Percentiles rank a stretch among this genome's conserved stretches.
Conservation (phyloP, 2,329 filamentous ascomycete genomes). For the Capronia epimyces region DNA sequence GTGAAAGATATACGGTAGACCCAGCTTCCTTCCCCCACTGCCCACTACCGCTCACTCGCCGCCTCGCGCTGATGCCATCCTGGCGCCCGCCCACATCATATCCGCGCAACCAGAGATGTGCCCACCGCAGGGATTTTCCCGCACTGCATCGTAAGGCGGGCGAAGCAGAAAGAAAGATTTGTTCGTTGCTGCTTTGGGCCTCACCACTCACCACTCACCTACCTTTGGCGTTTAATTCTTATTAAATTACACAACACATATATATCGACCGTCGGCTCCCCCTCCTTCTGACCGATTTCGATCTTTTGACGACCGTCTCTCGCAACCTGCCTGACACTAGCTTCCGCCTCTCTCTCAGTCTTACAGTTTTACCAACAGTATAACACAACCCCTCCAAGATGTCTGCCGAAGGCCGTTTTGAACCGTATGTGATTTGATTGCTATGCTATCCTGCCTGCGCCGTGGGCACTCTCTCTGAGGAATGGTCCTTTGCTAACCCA, state of each 20-base stretch:
- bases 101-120: constrained; percentile 9
- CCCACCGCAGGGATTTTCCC: constrained; percentile 6
- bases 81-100: constrained; percentile 14
- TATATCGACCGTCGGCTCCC: constrained; percentile 2
- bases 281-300: neutral
- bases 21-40: neutral
- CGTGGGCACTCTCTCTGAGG: neutral
- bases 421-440: constrained; percentile 22
- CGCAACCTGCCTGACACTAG: neutral
- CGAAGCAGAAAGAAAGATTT: constrained; percentile 16
- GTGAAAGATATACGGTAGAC: neutral
- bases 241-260: no score
- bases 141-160: neutral
- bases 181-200: constrained; percentile 13
- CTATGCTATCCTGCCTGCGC: neutral
- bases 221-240: no score
- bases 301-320: neutral
- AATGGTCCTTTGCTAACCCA: constrained; percentile 7
- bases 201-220: neutral
- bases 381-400: constrained; percentile 18
- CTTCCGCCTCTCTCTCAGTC: neutral
- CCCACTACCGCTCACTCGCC: neutral
- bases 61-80: constrained; percentile 18
- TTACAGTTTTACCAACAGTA: neutral
- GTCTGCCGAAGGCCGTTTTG: constrained; percentile 21